Evolutionary conservation across 225 moss, liverwort and hornwort genomes (phyloP).

Genomic region (Antitrichia curtipendula): DNA sequence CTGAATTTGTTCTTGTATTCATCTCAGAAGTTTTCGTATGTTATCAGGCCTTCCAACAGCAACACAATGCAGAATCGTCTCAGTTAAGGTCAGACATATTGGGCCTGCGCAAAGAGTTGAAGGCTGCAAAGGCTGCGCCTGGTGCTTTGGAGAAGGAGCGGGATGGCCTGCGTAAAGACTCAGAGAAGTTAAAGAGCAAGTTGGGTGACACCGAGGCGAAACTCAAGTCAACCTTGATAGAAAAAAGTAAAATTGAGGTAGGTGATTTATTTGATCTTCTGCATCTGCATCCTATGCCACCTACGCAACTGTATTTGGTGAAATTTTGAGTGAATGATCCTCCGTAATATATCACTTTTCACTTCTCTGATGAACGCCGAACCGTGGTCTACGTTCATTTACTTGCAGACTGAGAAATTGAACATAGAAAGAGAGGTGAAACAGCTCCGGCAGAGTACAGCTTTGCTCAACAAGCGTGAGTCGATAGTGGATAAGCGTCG

Average conservation of each 20-base stretch:
- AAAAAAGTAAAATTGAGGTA: constrained; percentile 94
- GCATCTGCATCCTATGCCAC: not conserved
- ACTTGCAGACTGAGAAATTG: constrained; percentile 70
- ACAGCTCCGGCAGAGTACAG: constrained; percentile 80
- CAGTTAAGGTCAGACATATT: constrained; percentile 62
- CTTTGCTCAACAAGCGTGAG: constrained; percentile 81
- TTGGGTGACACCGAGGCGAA: constrained; percentile 79
- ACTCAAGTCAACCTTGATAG: constrained; percentile 70
- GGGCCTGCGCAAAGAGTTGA: constrained; percentile 69
- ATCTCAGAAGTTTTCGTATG: not conserved
- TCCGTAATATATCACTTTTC: not conserved
- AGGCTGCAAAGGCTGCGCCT: constrained; percentile 53
- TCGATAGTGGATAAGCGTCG: constrained; percentile 78
- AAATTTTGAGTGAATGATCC: not conserved
- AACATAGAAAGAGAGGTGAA: constrained; percentile 83
- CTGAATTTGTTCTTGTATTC: not conserved
- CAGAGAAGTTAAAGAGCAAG: constrained; percentile 70
- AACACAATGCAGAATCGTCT: constrained; percentile 42
- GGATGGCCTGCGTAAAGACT: constrained; percentile 63
- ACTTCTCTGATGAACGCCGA: not conserved
- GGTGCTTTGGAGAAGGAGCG: constrained; percentile 70
- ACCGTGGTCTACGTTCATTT: not conserved
- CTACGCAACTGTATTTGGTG: not conserved
- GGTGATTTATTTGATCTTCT: not conserved
- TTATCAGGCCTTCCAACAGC: constrained; percentile 38